phyloP scores from a whole-genome alignment of 306 rosid species.

The Macrotyloma uniflorum region DNA sequence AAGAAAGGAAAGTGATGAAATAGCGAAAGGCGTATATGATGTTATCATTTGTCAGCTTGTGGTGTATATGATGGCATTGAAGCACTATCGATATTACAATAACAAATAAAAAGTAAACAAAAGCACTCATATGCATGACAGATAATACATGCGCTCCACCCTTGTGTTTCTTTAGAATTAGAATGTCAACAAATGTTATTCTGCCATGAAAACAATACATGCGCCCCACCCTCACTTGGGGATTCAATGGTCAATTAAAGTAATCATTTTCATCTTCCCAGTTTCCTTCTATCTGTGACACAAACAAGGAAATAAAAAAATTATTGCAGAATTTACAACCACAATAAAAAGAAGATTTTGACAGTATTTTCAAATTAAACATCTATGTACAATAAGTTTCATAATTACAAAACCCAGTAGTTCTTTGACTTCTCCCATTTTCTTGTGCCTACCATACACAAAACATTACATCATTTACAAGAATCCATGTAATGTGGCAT shows the following conservation, averaged over 20 bases:
- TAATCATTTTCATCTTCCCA: not conserved
- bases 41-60: not conserved
- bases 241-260: not conserved
- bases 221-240: not conserved
- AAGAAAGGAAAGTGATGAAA: conserved; percentile 13
- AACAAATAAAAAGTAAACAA: not conserved
- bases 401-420: conserved; percentile 34
- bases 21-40: too few relatives aligned
- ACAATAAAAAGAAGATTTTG: conserved; percentile 30
- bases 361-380: conserved; percentile 32
- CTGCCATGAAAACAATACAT: not conserved
- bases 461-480: conserved; percentile 26
- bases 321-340: conserved; percentile 7
- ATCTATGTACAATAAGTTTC: conserved; percentile 37
- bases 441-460: conserved; percentile 34
- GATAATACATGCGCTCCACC: not conserved
- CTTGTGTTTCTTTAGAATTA: not conserved
- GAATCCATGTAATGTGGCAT: conserved; percentile 30
- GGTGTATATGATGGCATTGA: not conserved
- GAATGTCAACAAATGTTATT: not conserved
- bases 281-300: not conserved
- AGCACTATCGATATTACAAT: not conserved
- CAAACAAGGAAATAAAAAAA: not conserved
- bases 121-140: conserved; percentile 6
- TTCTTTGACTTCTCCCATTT: conserved; percentile 28